Evolutionary conservation across 768 basidiomycete genomes (phyloP), one percentile per base, ranked within the genome.

Genomic region (Auricularia sp.): DNA sequence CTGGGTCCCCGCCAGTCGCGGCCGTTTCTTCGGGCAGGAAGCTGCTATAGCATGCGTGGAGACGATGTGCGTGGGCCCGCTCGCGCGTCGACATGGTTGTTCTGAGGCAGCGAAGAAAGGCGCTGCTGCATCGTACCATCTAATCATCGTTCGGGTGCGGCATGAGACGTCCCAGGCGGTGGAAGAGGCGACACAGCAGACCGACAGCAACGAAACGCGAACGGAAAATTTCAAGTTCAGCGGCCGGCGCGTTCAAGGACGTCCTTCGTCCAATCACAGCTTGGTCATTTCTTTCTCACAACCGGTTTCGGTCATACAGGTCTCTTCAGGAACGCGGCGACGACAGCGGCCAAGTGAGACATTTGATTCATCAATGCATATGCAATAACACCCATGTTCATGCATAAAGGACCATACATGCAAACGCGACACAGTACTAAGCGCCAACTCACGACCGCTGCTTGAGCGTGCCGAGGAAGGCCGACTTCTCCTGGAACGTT

Each of bases 381-480:
- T 23, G 56, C 14, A 59, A 18, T 12, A 14, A 34, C 14, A 59
- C 23, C 14, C 56, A 35, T 51, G 34, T 59, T 34, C 16, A 35
- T 59, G 56, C 56, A 59, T 59, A 59, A 59, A 23, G 33, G 29
- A 14, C 34, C 39, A 29, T 62, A 47, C 61, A 62, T 42, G 61
- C 16, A 42, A 51, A 51, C 14, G 16, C 14, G 16, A 51, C 47
- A 51, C 47, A 16, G 18, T 21, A 51, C 18, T 51, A 79, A 64
- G 62, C 39, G 7, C 39, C 39, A 69, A 34, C 73, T 87, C 77
- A 90, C 77, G 84, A 85, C 73, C 83, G 84, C 75, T 83, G 83
- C 80, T 93, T 93, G 86, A 92, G 90, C 73, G 90, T 86, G 77
- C 91, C 91, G 76, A 93, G 72, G 87, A 98, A 98, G 75, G 91